Conservation (phyloP, 179 eudicot genomes). For the Camellia oleifera region DNA sequence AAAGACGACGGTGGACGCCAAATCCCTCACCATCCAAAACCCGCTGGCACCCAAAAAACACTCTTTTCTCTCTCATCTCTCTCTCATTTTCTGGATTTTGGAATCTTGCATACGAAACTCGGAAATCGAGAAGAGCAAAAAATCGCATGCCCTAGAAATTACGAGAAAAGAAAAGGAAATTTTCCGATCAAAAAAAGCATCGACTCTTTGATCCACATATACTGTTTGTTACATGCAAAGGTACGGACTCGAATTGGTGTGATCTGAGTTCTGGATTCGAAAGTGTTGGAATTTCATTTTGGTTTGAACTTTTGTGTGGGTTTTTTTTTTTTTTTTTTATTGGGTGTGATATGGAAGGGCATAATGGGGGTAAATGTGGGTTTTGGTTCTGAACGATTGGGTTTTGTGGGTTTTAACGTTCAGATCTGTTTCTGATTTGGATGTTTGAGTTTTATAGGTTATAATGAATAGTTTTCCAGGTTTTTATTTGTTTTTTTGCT, state of each 20-base stretch:
- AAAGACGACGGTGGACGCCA: not conserved
- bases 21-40: slow-evolving; percentile 3
- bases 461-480: not conserved
- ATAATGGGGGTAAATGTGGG: not conserved
- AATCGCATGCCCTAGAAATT: slow-evolving; percentile 2
- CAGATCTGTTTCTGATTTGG: slow-evolving; percentile 15
- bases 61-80: slow-evolving; percentile 2
- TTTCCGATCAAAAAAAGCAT: not conserved
- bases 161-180: not conserved
- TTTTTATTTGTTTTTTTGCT: not conserved
- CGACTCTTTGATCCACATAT: not conserved
- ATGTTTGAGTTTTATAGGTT: not conserved
- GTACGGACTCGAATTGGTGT: not conserved
- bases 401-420: not conserved
- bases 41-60: slow-evolving; percentile 1
- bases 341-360: not conserved
- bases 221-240: not conserved
- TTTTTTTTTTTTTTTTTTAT: too few species aligned
- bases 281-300: not conserved
- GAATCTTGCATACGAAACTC: slow-evolving; percentile 7
- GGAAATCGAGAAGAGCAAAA: not conserved
- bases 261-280: slow-evolving; percentile 9
- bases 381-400: not conserved
- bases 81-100: not conserved
- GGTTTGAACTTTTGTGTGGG: not conserved